A percentile compares a stretch with the other conserved stretches of the same genome.
Evolutionary conservation across 177 flowering plant genomes (phyloP).

Genomic region (Tripterygium wilfordii): DNA sequence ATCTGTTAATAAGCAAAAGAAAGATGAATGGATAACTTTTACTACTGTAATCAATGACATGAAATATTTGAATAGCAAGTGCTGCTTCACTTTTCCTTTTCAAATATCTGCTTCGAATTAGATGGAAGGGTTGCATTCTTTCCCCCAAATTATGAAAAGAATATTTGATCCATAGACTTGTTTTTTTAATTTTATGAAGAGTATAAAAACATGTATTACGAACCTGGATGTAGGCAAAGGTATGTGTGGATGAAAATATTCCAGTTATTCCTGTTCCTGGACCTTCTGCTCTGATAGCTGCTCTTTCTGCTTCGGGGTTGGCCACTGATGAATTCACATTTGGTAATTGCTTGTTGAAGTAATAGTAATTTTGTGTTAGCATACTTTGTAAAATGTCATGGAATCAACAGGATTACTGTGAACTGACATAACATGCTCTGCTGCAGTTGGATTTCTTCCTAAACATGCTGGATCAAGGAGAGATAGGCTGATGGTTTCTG

Average conservation of each 20-base stretch:
- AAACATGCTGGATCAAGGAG: constrained; percentile 68
- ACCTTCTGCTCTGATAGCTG: constrained; percentile 77
- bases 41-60: too few relatives aligned
- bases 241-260: constrained; percentile 69
- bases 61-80: too few relatives aligned
- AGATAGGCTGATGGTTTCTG: constrained; percentile 61
- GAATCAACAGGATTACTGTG: not conserved
- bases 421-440: constrained; percentile 9
- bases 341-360: constrained; percentile 43
- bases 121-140: too few relatives aligned
- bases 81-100: too few relatives aligned
- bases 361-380: constrained; percentile 1
- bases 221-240: constrained; percentile 49
- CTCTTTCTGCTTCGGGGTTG: constrained; percentile 92
- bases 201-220: constrained; percentile 1
- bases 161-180: too few relatives aligned
- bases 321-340: constrained; percentile 75
- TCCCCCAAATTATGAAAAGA: too few relatives aligned
- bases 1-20: too few relatives aligned
- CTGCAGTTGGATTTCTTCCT: constrained; percentile 89
- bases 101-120: too few relatives aligned
- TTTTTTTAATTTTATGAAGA: not conserved
- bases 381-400: too few relatives aligned
- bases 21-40: too few relatives aligned
- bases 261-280: constrained; percentile 90